phyloP scores from a whole-genome alignment of 169 alveolate genomes.

The Eimeria nieschulzi region DNA sequence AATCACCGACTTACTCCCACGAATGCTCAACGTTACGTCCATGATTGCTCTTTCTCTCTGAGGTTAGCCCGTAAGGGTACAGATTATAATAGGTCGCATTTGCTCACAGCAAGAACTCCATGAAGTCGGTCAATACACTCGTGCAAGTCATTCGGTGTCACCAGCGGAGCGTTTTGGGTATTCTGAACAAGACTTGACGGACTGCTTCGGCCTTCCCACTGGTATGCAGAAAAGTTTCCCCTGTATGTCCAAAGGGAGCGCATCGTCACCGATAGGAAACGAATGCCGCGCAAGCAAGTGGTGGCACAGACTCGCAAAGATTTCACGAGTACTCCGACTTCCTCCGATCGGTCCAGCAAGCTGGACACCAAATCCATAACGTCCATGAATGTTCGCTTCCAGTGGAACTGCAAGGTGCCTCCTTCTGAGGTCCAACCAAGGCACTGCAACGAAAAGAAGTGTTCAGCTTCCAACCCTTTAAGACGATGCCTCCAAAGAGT shows the following conservation, averaged over 20 bases:
- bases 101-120: conserved; percentile 41
- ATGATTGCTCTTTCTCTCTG: no score
- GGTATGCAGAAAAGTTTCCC: conserved; percentile 20
- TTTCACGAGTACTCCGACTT: conserved; percentile 29
- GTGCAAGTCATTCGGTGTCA: conserved; percentile 53
- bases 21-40: no score
- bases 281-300: conserved; percentile 45
- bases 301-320: conserved; percentile 46
- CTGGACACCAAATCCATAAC: conserved; percentile 37
- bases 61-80: no score
- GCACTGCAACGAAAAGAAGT: conserved; percentile 41
- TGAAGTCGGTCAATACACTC: conserved; percentile 58
- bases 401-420: conserved; percentile 42
- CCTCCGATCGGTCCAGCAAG: conserved; percentile 57
- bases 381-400: conserved; percentile 38
- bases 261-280: conserved; percentile 49
- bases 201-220: conserved; percentile 47
- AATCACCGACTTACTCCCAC: neutral
- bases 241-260: conserved; percentile 38
- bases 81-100: neutral
- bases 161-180: conserved; percentile 5
- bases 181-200: neutral
- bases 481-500: conserved; percentile 63
- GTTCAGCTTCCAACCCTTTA: conserved; percentile 37
- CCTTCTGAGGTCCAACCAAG: conserved; percentile 69